These are phyloP conservation scores for Clonostachys sp. DNA, from an alignment of 2,329 filamentous ascomycete genomes.

Conservation along the genomic window DNA sequence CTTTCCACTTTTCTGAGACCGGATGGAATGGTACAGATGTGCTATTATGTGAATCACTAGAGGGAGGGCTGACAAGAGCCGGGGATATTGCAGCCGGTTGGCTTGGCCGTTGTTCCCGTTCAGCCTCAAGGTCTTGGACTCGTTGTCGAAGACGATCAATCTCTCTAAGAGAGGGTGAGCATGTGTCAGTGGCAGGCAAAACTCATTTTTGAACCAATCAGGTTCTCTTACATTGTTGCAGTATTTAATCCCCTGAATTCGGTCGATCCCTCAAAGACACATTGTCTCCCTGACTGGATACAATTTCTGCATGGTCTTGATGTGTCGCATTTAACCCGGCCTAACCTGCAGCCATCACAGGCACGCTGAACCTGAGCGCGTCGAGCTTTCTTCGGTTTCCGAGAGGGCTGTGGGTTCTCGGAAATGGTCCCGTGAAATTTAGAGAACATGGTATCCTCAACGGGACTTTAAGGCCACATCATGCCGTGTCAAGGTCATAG, in stretches of 20 bases:
- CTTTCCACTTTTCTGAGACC: background rate
- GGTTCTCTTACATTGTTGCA: background rate
- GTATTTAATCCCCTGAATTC: conserved; percentile 1
- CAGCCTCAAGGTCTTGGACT: background rate
- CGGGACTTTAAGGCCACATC: no score
- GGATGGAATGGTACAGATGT: background rate
- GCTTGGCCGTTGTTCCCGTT: background rate
- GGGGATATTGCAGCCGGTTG: background rate
- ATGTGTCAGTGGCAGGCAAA: background rate
- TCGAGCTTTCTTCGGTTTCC: background rate
- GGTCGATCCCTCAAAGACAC: background rate
- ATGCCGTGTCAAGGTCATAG: no score
- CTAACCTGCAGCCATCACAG: conserved; percentile 1
- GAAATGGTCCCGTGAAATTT: background rate
- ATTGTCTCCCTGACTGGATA: background rate
- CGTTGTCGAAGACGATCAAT: background rate
- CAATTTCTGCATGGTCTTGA: conserved; percentile 2
- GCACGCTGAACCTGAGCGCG: conserved; percentile 1
- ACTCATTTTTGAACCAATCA: background rate
- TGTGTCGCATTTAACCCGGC: conserved; percentile 1
- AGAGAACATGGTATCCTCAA: background rate
- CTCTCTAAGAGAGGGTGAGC: background rate
- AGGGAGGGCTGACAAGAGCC: background rate
- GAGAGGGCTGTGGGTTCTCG: background rate
- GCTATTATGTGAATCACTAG: background rate